Base-by-base conservation (phyloP, 331 rosid species). In the Cydonia oblonga region DNA sequence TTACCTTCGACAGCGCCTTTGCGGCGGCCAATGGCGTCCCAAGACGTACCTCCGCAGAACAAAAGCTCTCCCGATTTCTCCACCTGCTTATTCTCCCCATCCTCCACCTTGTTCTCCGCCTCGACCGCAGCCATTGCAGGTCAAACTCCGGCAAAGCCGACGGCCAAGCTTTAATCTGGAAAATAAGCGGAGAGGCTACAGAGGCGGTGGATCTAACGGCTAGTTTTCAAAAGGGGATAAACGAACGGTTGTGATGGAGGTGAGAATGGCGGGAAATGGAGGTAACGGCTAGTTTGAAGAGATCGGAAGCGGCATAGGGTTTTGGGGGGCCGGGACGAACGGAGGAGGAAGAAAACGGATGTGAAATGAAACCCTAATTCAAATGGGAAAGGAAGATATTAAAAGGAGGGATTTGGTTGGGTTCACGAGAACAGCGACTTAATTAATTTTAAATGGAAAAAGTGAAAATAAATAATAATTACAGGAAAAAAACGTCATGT, bases 31-130 rank as follows among this genome's bases (percentile, higher is more conserved):
- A 95, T 32, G 24, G 78, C 75, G 76, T 95, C 97, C 99, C 99
- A 95, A 64, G 78, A 74, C 67, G 97, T 89, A 62, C 83, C 99
- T 30, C 99, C 99, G 61, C 99, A 95, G 82, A 89, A 91, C 88
- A 95, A 78, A 35, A 95, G 90, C 81, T 95, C 99, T 18, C 98
- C 98, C 3, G 85, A 84, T 60, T 82, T 87, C 70, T 70, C 82
- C 12, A 53, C 81, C 56, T 16, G 15, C 53, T 46, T 12, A 33
- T 8, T 33, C 40, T 8, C 40, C 40, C 40, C 40, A 33, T 33
- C 40, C 35, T 70, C 93, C 9, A 70, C 88, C 88, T 87, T 86
- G 78, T 78, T 87, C 88, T 65, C 92, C 69, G 80, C 85, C 69
- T 75, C 91, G 26, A 82, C 85, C 26, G 85, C 76, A 81, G 98